phyloP scores from a whole-genome alignment of 2,329 filamentous ascomycete species.

The Neoscytalidium dimidiatum region DNA sequence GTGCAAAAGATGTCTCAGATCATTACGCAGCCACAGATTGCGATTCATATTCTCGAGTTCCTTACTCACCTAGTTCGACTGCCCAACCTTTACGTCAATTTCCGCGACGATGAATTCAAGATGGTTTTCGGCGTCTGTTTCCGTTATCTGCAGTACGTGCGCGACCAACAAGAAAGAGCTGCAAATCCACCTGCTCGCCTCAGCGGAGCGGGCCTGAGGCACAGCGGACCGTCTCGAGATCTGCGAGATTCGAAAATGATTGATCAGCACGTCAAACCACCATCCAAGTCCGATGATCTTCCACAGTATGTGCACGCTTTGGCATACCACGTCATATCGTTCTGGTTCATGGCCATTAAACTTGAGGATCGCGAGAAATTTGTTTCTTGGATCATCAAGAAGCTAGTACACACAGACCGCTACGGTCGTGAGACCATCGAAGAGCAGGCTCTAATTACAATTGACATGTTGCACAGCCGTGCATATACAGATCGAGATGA shows the following conservation, averaged over 20 bases:
- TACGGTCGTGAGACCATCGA: conserved; percentile 76
- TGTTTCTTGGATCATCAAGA: conserved; percentile 87
- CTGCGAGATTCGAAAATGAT: conserved; percentile 14
- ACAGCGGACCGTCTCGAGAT: conserved; percentile 48
- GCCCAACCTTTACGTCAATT: conserved; percentile 82
- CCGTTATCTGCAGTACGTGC: conserved; percentile 85
- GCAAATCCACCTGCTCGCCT: conserved; percentile 35
- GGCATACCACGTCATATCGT: conserved; percentile 92
- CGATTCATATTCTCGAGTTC: conserved; percentile 94
- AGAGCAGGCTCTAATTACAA: conserved; percentile 89
- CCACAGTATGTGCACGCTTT: conserved; percentile 93
- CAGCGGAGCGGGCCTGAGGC: conserved; percentile 39
- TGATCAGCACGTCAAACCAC: conserved; percentile 14
- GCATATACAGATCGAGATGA: conserved; percentile 85
- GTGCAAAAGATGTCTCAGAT: conserved; percentile 93
- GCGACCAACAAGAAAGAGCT: conserved; percentile 58
- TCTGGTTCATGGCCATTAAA: conserved; percentile 93
- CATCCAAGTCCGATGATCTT: conserved; percentile 64
- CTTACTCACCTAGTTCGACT: conserved; percentile 85
- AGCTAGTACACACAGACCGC: conserved; percentile 74
- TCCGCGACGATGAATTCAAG: conserved; percentile 87
- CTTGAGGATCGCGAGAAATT: conserved; percentile 80
- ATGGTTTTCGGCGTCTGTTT: conserved; percentile 95
- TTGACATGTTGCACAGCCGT: conserved; percentile 92
- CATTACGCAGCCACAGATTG: conserved; percentile 88